phyloP scores from a whole-genome alignment of 129 eudicot species.

The Chrysanthemum lavandulifolium region DNA sequence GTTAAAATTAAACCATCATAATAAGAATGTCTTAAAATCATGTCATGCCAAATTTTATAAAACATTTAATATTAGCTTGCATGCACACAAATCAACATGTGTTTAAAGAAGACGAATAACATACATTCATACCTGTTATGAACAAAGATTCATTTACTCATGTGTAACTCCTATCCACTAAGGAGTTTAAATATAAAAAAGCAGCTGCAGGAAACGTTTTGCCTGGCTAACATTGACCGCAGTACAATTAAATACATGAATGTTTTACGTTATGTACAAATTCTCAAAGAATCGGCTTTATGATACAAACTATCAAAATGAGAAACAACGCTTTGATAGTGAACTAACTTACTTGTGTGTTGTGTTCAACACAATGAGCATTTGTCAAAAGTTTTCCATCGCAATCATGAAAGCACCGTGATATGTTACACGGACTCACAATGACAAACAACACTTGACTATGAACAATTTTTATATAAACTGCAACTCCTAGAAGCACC shows the following conservation, averaged over 20 bases:
- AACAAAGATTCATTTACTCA: no score
- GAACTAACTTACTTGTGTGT: slow-evolving; percentile 63
- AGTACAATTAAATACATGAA: neutral
- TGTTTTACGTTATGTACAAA: no score
- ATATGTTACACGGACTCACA: slow-evolving; percentile 10
- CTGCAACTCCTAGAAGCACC: no score
- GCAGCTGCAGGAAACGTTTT: neutral
- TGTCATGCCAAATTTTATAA: no score
- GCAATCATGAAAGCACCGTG: slow-evolving; percentile 98
- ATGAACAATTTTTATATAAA: neutral
- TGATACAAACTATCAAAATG: no score
- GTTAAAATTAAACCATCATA: no score
- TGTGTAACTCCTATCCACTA: slow-evolving; percentile 3
- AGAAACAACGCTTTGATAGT: neutral
- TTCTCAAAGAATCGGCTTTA: no score
- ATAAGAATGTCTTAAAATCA: no score
- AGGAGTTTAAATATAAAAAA: neutral
- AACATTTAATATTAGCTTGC: no score
- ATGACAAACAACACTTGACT: slow-evolving; percentile 9
- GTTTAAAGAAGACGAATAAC: no score
- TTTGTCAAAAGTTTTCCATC: slow-evolving; percentile 94
- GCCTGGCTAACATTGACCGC: neutral
- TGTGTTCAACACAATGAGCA: slow-evolving; percentile 98
- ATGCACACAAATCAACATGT: no score
- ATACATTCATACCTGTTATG: no score